Conservation (phyloP, 2,329 filamentous ascomycete species). For the Rugonectria rugulosa region DNA sequence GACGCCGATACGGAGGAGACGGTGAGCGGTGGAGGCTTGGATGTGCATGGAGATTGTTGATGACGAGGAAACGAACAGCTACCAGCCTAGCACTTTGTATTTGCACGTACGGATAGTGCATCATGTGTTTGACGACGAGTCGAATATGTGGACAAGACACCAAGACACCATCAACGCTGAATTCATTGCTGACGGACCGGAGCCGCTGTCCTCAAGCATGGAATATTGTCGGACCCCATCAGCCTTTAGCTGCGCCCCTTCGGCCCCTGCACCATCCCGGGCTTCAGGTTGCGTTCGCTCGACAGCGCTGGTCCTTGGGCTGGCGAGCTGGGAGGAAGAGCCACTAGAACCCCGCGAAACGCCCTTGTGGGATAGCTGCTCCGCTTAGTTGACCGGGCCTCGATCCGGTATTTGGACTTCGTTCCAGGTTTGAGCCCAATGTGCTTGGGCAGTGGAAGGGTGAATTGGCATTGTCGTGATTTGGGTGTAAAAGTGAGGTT, state of each 20-base stretch:
- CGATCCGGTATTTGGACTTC: background rate
- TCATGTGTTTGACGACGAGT: no score
- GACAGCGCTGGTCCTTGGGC: no score
- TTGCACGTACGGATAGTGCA: no score
- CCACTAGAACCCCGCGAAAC: constrained; percentile 43
- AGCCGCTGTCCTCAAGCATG: constrained; percentile 24
- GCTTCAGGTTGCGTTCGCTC: constrained; percentile 17
- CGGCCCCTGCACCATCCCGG: constrained; percentile 6
- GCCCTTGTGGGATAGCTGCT: constrained; percentile 39
- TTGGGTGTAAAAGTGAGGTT: no score
- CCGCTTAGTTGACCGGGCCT: constrained; percentile 29
- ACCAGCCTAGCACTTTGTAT: no score
- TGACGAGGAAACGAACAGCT: no score
- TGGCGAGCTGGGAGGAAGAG: no score
- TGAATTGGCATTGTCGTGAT: background rate
- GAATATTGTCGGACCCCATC: constrained; percentile 22
- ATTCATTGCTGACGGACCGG: no score
- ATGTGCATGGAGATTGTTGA: background rate
- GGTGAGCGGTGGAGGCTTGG: background rate
- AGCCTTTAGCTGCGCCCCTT: constrained; percentile 4
- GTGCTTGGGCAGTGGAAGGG: background rate
- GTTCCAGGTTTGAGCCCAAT: background rate
- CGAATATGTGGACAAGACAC: background rate
- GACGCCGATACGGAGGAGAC: constrained; percentile 8
- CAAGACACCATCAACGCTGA: background rate